Base-by-base conservation (phyloP, 768 basidiomycete genomes). In the Calocybe cyanea region DNA sequence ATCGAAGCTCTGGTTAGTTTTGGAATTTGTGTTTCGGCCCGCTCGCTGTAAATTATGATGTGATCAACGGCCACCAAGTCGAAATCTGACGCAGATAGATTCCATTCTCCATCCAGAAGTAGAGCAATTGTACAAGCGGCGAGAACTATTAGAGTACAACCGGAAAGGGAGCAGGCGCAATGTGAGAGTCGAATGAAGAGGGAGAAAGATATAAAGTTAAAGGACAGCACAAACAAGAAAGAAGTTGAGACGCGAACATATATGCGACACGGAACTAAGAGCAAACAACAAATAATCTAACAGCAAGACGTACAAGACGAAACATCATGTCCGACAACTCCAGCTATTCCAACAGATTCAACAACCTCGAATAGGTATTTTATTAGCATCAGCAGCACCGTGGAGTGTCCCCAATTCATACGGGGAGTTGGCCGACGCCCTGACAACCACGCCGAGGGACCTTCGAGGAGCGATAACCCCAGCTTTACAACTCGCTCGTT, bases 121-220 rank as follows among this genome's bases (percentile, higher is more conserved):
- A 53, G 41, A 43, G 45, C 52, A 49, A 38, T 49, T 53, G 45
- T 59, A 59, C 57, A 59, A 50, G 49, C 44, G 44, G 40, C 53
- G 50, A 50, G 41, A 46, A 34, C n/a, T 21, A 50, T 52, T 49
- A 55, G 33, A 47, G 49, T 43, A 48, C 51, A 53, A 48, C 52
- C 43, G 30, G 37, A 35, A 51, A 37, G 45, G 32, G 44, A 21
- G 32, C 43, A 43, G 25, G 31, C 23, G 43, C n/a, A 36, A 44
- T 18, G 28, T 18, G 34, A 14, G 10, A 11, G 41, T 50, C 4
- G 43, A 40, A 39, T 20, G 19, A 32, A 14, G n/a, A 14, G 17
- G 34, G 38, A 15, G 38, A 18, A 23, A 28, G 30, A 28, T 25
- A 47, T 47, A 48, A 43, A 32, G 28, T 43, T 44, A 46, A 33